Evolutionary conservation across 441 rosid species (phyloP).

Genomic region (Rhodomyrtus psidioides): DNA sequence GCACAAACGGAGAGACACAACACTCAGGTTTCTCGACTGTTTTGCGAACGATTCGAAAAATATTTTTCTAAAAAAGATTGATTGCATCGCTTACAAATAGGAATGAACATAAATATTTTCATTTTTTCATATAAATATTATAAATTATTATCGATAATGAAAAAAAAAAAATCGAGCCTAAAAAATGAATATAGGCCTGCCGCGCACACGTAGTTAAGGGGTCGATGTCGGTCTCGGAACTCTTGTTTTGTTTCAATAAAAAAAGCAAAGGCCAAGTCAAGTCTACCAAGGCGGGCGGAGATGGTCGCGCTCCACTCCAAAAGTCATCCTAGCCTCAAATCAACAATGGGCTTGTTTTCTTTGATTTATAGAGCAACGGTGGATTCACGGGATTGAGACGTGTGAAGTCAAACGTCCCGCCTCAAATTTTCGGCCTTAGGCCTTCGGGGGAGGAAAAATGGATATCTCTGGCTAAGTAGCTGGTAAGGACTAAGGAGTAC

Average conservation of each 20-base stretch:
- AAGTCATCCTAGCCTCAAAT: background rate
- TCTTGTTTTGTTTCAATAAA: background rate
- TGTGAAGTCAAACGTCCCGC: background rate
- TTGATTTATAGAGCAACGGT: background rate
- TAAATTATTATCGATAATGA: no score
- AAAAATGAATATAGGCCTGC: background rate
- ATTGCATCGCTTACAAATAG: no score
- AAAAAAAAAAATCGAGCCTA: no score
- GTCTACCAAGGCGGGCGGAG: background rate
- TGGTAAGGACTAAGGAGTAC: background rate
- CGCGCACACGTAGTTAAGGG: background rate
- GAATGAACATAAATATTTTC: no score
- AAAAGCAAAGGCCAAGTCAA: background rate
- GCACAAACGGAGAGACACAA: background rate
- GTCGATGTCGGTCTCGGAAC: background rate
- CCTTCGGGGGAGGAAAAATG: background rate
- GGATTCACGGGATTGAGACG: background rate
- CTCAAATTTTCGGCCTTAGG: background rate
- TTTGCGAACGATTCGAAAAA: no score
- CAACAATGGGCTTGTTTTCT: background rate
- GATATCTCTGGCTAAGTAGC: background rate
- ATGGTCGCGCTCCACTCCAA: background rate
- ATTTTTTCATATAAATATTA: no score
- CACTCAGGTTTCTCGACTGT: rapidly evolving
- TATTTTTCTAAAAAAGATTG: no score